These are phyloP conservation scores for Candida verbasci DNA, from an alignment of 805 yeast species.

Conservation along the genomic window DNA sequence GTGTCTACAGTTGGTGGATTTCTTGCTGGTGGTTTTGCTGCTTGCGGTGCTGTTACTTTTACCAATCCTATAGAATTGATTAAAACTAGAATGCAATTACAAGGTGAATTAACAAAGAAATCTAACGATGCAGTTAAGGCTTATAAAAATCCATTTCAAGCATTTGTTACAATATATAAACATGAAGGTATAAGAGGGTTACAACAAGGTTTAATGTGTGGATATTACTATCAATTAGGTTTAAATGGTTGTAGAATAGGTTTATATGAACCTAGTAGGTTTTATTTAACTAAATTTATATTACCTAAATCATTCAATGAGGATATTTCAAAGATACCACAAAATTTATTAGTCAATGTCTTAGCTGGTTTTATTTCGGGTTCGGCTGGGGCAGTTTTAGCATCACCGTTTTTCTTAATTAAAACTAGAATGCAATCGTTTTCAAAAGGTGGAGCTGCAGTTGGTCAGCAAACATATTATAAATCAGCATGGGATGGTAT, in stretches of 20 bases:
- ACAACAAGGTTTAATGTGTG: conserved; percentile 86
- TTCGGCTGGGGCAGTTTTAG: conserved; percentile 79
- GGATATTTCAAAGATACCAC: conserved; percentile 27
- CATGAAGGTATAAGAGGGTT: conserved; percentile 85
- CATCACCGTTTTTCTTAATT: conserved; percentile 88
- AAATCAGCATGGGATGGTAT: conserved; percentile 67
- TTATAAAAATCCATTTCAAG: conserved; percentile 85
- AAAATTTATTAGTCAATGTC: conserved; percentile 55
- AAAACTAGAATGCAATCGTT: conserved; percentile 97
- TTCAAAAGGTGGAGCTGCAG: conserved; percentile 41
- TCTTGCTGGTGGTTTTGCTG: conserved; percentile 88
- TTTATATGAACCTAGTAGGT: conserved; percentile 83
- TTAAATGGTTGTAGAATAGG: conserved; percentile 94
- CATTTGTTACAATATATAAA: conserved; percentile 62
- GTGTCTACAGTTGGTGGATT: conserved; percentile 74
- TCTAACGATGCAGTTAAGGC: conserved; percentile 43
- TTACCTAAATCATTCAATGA: conserved; percentile 49
- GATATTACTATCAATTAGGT: conserved; percentile 86
- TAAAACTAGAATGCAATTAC: conserved; percentile 94
- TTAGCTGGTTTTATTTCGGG: conserved; percentile 82
- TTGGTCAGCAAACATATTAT: conserved; percentile 94
- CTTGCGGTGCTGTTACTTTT: conserved; percentile 96
- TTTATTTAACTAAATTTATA: conserved; percentile 48
- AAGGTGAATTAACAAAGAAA: conserved; percentile 76
- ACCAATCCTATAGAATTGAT: conserved; percentile 95